Percentiles rank a stretch among this genome's conserved stretches.
Conservation (phyloP, 2,329 filamentous ascomycete species). For the Capronia americana region DNA sequence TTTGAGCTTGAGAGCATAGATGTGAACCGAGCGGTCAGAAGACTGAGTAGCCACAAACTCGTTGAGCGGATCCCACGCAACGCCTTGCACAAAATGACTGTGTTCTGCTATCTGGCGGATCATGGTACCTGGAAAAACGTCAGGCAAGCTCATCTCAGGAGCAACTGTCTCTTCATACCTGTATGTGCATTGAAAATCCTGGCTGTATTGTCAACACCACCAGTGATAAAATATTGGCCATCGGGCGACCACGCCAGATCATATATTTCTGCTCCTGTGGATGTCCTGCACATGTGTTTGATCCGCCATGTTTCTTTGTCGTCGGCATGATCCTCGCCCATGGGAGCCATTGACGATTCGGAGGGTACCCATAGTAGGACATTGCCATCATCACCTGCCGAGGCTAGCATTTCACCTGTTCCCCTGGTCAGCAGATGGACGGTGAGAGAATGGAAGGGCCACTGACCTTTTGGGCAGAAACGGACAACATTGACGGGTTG, state of each 20-base stretch:
- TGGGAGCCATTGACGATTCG: conserved; percentile 69
- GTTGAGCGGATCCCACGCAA: conserved; percentile 97
- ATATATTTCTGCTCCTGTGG: conserved; percentile 88
- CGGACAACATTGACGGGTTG: conserved; percentile 98
- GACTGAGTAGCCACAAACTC: conserved; percentile 98
- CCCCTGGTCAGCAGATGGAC: conserved; percentile 39
- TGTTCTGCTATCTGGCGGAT: conserved; percentile 96
- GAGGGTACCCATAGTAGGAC: conserved; percentile 95
- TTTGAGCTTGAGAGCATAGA: conserved; percentile 94
- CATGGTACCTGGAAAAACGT: conserved; percentile 48
- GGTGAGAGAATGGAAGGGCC: conserved; percentile 10
- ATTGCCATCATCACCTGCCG: conserved; percentile 95
- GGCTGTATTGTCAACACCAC: conserved; percentile 98
- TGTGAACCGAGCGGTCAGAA: conserved; percentile 95
- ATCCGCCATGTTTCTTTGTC: conserved; percentile 97
- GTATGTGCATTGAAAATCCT: conserved; percentile 94
- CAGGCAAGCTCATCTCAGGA: not conserved
- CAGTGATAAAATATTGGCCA: conserved; percentile 92
- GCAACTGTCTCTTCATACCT: conserved; percentile 60
- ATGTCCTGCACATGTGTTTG: conserved; percentile 96
- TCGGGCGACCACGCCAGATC: conserved; percentile 99
- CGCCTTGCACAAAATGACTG: conserved; percentile 97
- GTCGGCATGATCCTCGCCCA: conserved; percentile 84
- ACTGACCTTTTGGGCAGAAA: conserved; percentile 87
- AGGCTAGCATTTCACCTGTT: conserved; percentile 87